Conservation (phyloP, 345 rosid genomes). For the Eucalyptus brandiana region DNA sequence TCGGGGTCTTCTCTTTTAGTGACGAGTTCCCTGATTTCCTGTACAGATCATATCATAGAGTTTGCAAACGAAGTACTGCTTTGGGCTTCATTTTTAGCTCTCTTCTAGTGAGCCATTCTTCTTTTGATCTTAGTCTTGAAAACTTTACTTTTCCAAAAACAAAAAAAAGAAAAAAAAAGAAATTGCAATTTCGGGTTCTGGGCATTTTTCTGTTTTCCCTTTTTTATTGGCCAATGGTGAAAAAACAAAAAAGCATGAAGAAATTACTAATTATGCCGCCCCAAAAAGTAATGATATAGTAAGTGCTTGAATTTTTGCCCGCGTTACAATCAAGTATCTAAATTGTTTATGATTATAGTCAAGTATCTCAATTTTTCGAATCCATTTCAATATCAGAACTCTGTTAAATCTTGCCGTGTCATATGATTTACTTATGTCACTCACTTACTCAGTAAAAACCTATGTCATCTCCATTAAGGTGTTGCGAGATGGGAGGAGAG, state of each 20-base stretch:
- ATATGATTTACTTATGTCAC: background rate
- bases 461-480: background rate
- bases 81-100: background rate
- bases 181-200: background rate
- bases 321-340: background rate
- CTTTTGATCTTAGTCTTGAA: background rate
- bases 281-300: background rate
- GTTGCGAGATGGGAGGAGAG: background rate
- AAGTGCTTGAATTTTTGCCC: background rate
- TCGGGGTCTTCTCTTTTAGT: background rate
- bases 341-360: background rate
- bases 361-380: background rate
- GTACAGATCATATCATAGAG: background rate
- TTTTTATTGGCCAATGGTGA: background rate
- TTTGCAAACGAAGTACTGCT: background rate
- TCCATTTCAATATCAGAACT: rapidly evolving
- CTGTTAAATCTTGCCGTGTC: background rate
- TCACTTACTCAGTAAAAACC: background rate
- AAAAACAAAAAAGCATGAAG: background rate
- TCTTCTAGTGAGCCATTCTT: background rate
- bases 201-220: background rate
- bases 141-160: background rate
- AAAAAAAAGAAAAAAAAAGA: too few relatives aligned
- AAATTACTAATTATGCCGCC: background rate
- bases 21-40: background rate